Evolutionary conservation across 495 filamentous ascomycete genomes (phyloP), one percentile per base, ranked within the genome.

Genomic region (Hyaloscypha variabilis): DNA sequence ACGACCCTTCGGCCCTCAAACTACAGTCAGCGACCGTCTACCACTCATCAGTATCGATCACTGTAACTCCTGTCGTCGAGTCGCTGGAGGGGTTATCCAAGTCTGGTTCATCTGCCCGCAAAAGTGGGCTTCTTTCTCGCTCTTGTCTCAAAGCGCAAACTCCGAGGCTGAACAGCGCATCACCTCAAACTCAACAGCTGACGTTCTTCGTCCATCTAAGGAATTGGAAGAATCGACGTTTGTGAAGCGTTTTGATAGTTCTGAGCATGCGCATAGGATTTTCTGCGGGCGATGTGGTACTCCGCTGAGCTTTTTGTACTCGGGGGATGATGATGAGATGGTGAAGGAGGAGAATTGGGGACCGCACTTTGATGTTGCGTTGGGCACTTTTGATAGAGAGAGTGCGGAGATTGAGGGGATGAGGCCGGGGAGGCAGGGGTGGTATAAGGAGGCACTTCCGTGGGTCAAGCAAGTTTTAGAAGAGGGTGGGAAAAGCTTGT

Each of bases 1-100:
- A 46, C 11, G 6, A 1, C 2, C 17, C 6, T 46, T 46, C 17
- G 39, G 39, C 4, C 68, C 21, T 50, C 49, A 13, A 53, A 60
- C n/a, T 34, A 67, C 36, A 39, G 46, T 24, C 29, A 54, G 24
- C n/a, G 51, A 23, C 1, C 66, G 64, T 14, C 34, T 74, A 8
- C 73, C 74, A 0, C 13, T 69, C 21, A 54, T 70, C 30, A 30
- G 25, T 24, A 55, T 69, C 17, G 67, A 72, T 55, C 71, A 75
- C 62, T 76, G 75, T 69, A 75, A 75, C 36, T 67, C 72, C 67
- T 77, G 75, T 50, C 71, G 75, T 5, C 49, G 42, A 19, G 71
- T 69, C 23, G 67, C 68, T 0, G 67, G 69, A 17, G 53, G 63
- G 8, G 51, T 74, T 14, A 61, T 77, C 2, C 19, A 30, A 3